Percentiles rank a stretch among this genome's conserved stretches.
These are phyloP conservation scores for Boletus insuetus DNA, from an alignment of 768 basidiomycete species.

Conservation along the genomic window DNA sequence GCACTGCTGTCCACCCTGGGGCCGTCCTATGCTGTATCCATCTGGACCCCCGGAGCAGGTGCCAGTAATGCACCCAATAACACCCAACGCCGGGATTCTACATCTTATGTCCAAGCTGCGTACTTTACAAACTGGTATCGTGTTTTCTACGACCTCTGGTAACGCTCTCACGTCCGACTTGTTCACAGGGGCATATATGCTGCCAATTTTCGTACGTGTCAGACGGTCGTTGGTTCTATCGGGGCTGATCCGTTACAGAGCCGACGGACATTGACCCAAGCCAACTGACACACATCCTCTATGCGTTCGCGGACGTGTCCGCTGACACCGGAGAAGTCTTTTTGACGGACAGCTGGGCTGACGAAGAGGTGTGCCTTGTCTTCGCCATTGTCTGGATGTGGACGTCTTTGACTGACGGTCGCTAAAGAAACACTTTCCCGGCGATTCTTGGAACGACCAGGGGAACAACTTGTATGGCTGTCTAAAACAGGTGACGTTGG, in stretches of 20 bases:
- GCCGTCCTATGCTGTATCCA: slow-evolving; percentile 10
- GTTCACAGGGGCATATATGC: too few species aligned
- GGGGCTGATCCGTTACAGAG: slow-evolving; percentile 41
- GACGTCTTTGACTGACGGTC: slow-evolving; percentile 9
- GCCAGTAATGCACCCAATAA: neutral
- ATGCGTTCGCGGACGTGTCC: slow-evolving; percentile 76
- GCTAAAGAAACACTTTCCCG: slow-evolving; percentile 63
- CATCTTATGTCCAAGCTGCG: slow-evolving; percentile 31
- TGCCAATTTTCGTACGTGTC: too few species aligned
- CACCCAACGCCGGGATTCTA: slow-evolving; percentile 11
- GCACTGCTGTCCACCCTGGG: slow-evolving; percentile 8
- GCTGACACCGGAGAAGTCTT: slow-evolving; percentile 57
- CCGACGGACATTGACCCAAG: slow-evolving; percentile 59
- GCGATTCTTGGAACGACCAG: slow-evolving; percentile 69
- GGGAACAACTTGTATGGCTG: slow-evolving; percentile 82
- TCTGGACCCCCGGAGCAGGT: neutral
- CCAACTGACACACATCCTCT: slow-evolving; percentile 72
- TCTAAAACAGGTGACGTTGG: slow-evolving; percentile 62
- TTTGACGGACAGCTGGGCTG: slow-evolving; percentile 74
- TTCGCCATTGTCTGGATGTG: neutral
- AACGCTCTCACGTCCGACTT: neutral
- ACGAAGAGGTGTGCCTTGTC: slow-evolving; percentile 49
- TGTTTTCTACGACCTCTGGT: neutral
- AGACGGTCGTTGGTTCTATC: too few species aligned
- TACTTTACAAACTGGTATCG: slow-evolving; percentile 38